Conservation (phyloP, 2,329 filamentous ascomycete species). For the Blastomyces gilchristii region DNA sequence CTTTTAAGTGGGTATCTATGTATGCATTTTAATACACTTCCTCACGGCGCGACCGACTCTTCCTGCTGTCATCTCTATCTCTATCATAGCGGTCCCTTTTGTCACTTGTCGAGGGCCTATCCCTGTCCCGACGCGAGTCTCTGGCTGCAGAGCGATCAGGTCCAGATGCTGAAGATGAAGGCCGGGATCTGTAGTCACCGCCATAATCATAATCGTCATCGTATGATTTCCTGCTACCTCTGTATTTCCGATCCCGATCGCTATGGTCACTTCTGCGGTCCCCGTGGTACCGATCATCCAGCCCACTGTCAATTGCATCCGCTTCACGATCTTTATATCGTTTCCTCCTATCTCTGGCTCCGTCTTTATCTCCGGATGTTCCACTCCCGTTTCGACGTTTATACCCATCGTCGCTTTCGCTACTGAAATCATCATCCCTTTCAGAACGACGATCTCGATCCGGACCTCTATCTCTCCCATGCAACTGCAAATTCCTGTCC, state of each 20-base stretch:
- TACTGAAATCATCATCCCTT: conserved; percentile 26
- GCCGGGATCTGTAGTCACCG: conserved; percentile 26
- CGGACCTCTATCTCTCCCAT: conserved; percentile 23
- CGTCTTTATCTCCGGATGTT: conserved; percentile 20
- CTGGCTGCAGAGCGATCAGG: conserved; percentile 21
- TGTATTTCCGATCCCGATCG: conserved; percentile 21
- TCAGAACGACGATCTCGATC: conserved; percentile 25
- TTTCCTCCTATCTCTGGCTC: conserved; percentile 22
- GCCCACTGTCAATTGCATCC: conserved; percentile 21
- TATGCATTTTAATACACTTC: conserved; percentile 13
- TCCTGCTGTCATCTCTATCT: conserved; percentile 11
- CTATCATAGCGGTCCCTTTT: conserved; percentile 17
- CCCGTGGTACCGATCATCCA: conserved; percentile 27
- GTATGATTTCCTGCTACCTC: conserved; percentile 17
- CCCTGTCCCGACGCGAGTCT: conserved; percentile 21
- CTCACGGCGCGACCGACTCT: conserved; percentile 4
- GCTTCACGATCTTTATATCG: conserved; percentile 30
- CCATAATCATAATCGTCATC: conserved; percentile 28
- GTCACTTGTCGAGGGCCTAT: conserved; percentile 16
- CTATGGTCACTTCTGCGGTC: conserved; percentile 22
- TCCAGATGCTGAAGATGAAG: conserved; percentile 27
- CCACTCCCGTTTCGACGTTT: conserved; percentile 30
- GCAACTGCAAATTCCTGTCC: conserved; percentile 35
- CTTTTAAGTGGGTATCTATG: conserved; percentile 1
- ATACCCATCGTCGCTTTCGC: conserved; percentile 24